phyloP scores from a whole-genome alignment of 305 asterid species.

The Fraxinus velutina region DNA sequence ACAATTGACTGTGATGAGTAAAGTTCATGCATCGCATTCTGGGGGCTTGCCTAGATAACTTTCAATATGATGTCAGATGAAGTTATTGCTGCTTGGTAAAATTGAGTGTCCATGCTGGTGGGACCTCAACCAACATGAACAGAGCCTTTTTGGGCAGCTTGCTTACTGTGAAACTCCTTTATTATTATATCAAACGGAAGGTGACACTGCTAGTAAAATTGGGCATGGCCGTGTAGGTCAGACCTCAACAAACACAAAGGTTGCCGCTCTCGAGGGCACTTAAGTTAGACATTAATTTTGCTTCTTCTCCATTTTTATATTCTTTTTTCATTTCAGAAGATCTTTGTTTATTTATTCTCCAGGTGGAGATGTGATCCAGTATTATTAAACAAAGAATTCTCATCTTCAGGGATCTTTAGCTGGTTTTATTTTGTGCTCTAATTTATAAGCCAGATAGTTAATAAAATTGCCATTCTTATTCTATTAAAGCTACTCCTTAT shows the following conservation, averaged over 20 bases:
- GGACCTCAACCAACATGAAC: background rate
- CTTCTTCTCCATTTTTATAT: background rate
- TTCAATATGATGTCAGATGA: background rate
- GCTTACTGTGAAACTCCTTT: background rate
- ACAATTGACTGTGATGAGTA: background rate
- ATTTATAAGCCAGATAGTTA: background rate
- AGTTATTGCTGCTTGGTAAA: background rate
- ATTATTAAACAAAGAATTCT: background rate
- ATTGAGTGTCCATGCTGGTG: background rate
- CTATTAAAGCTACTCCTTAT: slow-evolving; percentile 1
- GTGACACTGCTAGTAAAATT: background rate
- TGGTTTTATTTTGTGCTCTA: slow-evolving; percentile 7
- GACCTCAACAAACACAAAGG: slow-evolving; percentile 13
- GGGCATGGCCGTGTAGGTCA: background rate
- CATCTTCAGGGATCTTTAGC: background rate
- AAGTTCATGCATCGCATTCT: background rate
- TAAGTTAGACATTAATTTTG: background rate
- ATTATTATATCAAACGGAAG: background rate
- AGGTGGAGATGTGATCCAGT: background rate
- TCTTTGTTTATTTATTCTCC: background rate
- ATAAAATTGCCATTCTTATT: background rate
- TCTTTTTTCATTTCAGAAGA: background rate
- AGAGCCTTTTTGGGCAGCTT: background rate
- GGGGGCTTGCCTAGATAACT: slow-evolving; percentile 2
- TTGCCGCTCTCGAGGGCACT: background rate